phyloP scores from a whole-genome alignment of 306 rosid species.

The Malus sieversii region DNA sequence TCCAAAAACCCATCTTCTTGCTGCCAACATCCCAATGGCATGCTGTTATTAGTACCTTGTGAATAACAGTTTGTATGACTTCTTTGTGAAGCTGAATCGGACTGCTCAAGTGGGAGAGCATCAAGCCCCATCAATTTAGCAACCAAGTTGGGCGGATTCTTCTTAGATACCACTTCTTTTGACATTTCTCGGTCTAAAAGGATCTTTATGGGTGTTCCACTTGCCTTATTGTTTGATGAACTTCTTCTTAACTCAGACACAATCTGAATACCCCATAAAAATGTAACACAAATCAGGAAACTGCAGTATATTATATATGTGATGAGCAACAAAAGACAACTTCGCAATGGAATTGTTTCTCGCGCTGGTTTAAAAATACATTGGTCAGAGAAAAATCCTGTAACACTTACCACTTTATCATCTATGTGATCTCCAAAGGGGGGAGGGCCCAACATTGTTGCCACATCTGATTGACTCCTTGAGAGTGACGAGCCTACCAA shows the following conservation, averaged over 20 bases:
- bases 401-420: slow-evolving; percentile 55
- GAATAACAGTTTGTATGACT: slow-evolving; percentile 42
- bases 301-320: slow-evolving; percentile 1
- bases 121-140: slow-evolving; percentile 98
- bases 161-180: slow-evolving; percentile 52
- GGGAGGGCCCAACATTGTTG: slow-evolving; percentile 36
- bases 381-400: slow-evolving; percentile 9
- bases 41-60: slow-evolving; percentile 27
- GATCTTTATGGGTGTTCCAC: slow-evolving; percentile 64
- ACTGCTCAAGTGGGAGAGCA: slow-evolving; percentile 43
- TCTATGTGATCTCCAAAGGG: slow-evolving; percentile 53
- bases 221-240: slow-evolving; percentile 46
- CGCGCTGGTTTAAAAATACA: not conserved
- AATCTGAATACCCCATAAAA: slow-evolving; percentile 32
- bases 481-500: slow-evolving; percentile 54
- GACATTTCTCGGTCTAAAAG: slow-evolving; percentile 79
- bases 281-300: slow-evolving; percentile 16
- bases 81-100: slow-evolving; percentile 46
- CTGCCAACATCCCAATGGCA: slow-evolving; percentile 44
- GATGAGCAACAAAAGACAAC: not conserved
- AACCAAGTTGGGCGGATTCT: slow-evolving; percentile 64
- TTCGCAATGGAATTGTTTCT: not conserved
- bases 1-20: slow-evolving; percentile 41
- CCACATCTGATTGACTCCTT: slow-evolving; percentile 55
- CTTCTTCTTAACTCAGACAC: slow-evolving; percentile 47